Conservation (phyloP, 176 grass and related monocot species). For the Eleusine coracana region DNA sequence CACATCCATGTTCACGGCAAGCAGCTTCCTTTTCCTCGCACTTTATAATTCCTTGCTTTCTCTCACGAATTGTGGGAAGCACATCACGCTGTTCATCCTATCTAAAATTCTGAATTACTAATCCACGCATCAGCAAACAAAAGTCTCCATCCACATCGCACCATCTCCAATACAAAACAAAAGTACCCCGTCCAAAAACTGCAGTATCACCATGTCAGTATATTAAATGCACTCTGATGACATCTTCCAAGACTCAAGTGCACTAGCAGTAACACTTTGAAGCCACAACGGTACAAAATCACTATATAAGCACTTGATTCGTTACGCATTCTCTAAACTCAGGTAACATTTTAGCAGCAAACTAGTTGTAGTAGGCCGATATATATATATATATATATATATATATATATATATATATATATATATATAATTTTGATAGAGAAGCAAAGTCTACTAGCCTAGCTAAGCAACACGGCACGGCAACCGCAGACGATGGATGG, state of each 20-base stretch:
- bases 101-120: neutral
- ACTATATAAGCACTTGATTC: too few species aligned
- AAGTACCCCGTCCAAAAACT: neutral
- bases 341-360: neutral
- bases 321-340: neutral
- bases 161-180: neutral
- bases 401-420: too few species aligned
- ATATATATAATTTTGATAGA: neutral
- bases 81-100: neutral
- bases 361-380: too few species aligned
- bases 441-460: neutral
- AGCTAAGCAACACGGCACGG: neutral
- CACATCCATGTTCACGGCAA: constrained; percentile 36
- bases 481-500: neutral
- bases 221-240: neutral
- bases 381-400: too few species aligned
- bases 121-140: neutral
- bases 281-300: neutral
- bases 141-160: neutral
- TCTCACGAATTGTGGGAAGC: neutral
- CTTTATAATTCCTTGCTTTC: neutral
- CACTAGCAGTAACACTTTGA: neutral
- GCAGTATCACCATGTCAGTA: neutral
- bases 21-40: neutral
- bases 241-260: neutral